Evolutionary conservation across 1,284 basidiomycete species (phyloP), one percentile per base, ranked within the genome.

Genomic region (Sanguinoderma infundibulare): DNA sequence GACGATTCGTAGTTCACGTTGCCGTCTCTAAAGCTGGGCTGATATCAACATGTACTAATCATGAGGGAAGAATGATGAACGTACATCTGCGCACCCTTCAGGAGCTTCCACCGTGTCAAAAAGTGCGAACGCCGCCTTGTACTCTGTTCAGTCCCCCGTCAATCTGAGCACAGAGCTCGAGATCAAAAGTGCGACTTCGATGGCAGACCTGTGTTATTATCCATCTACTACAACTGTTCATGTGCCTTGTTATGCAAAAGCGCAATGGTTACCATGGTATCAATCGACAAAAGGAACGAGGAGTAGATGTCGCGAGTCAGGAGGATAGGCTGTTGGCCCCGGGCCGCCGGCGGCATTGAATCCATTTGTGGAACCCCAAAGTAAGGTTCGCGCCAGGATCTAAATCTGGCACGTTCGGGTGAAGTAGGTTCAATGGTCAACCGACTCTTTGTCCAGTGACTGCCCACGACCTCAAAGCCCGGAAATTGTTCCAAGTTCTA

Each of bases 71-170:
- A 55, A 32, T 15, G n/a, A 42, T 28, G 28, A 3, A 86, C 91
- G 78, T 69, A 95, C 93, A 96, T 86, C 77, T 94, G 92, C 17
- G 95, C 92, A 50, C 96, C 96, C 79, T 98, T 98, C 72, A 99
- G 83, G 69, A 99, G 81, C 79, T 99, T 99, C 97, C 22, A 98
- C 97, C 79, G 99, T 99, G 82, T 99, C 97, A 75, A 98, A 98
- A 28, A 99, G 89, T 35, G 96, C 95, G 73, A 98, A 98, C 5
- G 96, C 96, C 78, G 98, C 96, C 72, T 95, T 94, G 84, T 95
- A 96, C 78, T 96, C 95, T 92, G 80, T 24, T 3, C 17, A 6
- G 20, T 14, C 34, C 30, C 35, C 49, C 30, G 49, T 51, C 20
- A 35, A 51, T 51, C 20, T 20, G 20, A 22, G 34, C n/a, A 22